phyloP scores from a whole-genome alignment of 305 asterid species.

The Petunia hybrid region DNA sequence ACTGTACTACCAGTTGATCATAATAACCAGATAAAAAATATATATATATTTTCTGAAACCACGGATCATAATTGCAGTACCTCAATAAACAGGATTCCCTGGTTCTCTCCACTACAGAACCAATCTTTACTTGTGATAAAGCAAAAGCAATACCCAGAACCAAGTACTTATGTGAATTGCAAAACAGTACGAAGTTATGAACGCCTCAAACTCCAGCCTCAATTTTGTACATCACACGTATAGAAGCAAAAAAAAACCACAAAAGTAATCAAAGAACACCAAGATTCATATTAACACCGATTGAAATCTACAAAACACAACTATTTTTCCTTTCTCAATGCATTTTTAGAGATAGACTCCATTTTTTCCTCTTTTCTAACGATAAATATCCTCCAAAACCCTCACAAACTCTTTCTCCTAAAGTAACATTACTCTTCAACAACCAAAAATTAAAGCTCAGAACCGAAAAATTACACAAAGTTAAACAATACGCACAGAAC shows the following conservation, averaged over 20 bases:
- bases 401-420: not conserved
- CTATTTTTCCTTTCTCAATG: too few relatives aligned
- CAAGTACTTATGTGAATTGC: not conserved
- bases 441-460: not conserved
- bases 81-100: not conserved
- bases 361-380: too few relatives aligned
- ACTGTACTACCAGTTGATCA: not conserved
- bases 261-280: not conserved
- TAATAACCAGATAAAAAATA: too few relatives aligned
- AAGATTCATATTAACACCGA: not conserved
- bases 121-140: not conserved
- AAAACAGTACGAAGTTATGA: not conserved
- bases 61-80: not conserved
- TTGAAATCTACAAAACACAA: not conserved
- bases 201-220: not conserved
- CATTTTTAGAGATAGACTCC: too few relatives aligned
- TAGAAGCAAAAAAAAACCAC: not conserved
- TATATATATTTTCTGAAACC: not conserved
- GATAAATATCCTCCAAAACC: not conserved
- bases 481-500: not conserved
- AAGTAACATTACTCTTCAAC: not conserved
- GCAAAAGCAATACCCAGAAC: not conserved
- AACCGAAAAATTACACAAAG: not conserved
- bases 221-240: not conserved
- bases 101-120: not conserved